These are phyloP conservation scores for Populus pruinosa DNA, from an alignment of 345 rosid species.

Conservation along the genomic window DNA sequence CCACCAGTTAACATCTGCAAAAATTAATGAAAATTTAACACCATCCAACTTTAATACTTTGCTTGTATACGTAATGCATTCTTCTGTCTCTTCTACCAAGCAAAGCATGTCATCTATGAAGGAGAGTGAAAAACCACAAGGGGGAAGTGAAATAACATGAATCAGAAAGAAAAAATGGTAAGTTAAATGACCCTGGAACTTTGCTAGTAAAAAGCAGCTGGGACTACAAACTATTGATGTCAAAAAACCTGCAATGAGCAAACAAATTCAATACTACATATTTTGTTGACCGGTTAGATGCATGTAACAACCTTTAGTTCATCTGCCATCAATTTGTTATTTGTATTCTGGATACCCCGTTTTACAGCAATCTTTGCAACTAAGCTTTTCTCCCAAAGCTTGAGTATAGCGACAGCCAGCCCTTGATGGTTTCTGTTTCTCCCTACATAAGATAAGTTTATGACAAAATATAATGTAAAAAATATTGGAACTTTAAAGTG, in stretches of 20 bases:
- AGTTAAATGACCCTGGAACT: not conserved
- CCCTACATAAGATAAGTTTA: slow-evolving; percentile 47
- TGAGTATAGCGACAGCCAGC: slow-evolving; percentile 75
- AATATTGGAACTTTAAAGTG: slow-evolving; percentile 10
- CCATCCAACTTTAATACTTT: not conserved
- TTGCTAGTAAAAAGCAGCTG: not conserved
- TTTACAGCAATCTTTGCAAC: slow-evolving; percentile 89
- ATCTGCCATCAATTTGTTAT: slow-evolving; percentile 94
- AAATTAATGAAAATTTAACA: slow-evolving; percentile 8
- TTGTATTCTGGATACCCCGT: slow-evolving; percentile 95
- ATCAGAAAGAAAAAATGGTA: not conserved
- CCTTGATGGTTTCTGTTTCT: slow-evolving; percentile 98
- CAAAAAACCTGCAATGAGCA: not conserved
- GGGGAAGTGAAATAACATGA: not conserved
- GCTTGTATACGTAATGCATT: not conserved
- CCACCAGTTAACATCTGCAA: slow-evolving; percentile 85
- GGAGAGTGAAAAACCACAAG: no score
- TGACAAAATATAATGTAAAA: slow-evolving; percentile 11
- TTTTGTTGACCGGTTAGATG: not conserved
- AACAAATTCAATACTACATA: not conserved
- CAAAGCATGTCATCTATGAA: no score
- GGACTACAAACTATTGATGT: not conserved
- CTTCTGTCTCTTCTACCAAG: not conserved
- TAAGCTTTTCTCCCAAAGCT: slow-evolving; percentile 91
- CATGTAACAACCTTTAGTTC: slow-evolving; percentile 72